A percentile compares a stretch with the other conserved stretches of the same genome.
Evolutionary conservation across 2,329 filamentous ascomycete species (phyloP).

Genomic region (Cladophialophora bantiana): DNA sequence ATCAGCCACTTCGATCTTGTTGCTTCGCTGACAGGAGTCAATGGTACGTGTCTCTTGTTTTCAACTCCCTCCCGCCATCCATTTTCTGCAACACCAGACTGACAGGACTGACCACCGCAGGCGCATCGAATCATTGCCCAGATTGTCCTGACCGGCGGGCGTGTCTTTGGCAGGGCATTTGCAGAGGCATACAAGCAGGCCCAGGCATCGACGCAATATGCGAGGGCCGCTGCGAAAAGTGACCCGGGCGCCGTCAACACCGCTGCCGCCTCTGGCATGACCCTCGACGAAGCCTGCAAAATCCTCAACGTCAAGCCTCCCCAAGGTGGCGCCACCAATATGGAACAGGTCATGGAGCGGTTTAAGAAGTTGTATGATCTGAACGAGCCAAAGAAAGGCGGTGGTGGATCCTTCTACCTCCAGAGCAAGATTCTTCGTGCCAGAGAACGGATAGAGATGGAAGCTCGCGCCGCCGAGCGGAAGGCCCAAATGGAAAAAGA

Average conservation of each 20-base stretch:
- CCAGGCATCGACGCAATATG: slow-evolving; percentile 82
- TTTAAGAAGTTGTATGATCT: slow-evolving; percentile 95
- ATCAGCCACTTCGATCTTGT: slow-evolving; percentile 8
- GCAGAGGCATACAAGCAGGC: slow-evolving; percentile 96
- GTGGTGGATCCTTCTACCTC: slow-evolving; percentile 85
- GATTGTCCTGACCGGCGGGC: slow-evolving; percentile 86
- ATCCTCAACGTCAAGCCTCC: slow-evolving; percentile 96
- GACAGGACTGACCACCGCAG: slow-evolving; percentile 56
- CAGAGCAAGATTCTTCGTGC: slow-evolving; percentile 96
- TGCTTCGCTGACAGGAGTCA: slow-evolving; percentile 11
- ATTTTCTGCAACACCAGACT: background rate
- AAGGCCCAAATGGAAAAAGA: slow-evolving; percentile 78
- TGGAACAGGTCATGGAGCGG: slow-evolving; percentile 79
- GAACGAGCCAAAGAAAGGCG: slow-evolving; percentile 91
- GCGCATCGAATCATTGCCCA: slow-evolving; percentile 94
- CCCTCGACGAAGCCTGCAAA: slow-evolving; percentile 94
- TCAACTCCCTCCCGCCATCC: background rate
- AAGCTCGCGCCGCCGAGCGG: slow-evolving; percentile 75
- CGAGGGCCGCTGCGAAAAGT: slow-evolving; percentile 71
- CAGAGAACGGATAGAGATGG: slow-evolving; percentile 88
- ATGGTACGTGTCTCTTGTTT: slow-evolving; percentile 24
- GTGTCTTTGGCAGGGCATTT: slow-evolving; percentile 92
- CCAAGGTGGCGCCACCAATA: slow-evolving; percentile 74
- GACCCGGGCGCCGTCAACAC: slow-evolving; percentile 57
- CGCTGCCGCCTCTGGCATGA: slow-evolving; percentile 74